Evolutionary conservation across 2,329 filamentous ascomycete species (phyloP).

Genomic region (Pseudogymnoascus sp.): DNA sequence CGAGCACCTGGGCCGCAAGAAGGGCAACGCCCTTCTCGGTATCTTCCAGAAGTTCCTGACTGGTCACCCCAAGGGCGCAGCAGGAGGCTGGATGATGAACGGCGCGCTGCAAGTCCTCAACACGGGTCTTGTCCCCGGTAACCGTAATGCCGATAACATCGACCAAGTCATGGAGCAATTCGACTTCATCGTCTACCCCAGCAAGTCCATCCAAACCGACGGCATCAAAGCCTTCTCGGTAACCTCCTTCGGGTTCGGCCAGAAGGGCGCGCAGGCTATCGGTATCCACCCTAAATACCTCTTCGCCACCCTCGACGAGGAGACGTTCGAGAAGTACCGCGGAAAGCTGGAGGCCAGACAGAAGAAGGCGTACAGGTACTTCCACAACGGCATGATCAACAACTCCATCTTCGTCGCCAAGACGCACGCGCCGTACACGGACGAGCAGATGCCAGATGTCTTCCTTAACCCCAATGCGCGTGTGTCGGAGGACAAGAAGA

Average conservation of each 20-base stretch:
- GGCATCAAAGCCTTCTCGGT: slow-evolving; percentile 98
- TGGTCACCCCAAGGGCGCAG: slow-evolving; percentile 97
- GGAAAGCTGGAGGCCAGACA: slow-evolving; percentile 85
- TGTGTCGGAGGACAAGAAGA: slow-evolving; percentile 79
- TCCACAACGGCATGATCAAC: slow-evolving; percentile 97
- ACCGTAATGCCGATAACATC: slow-evolving; percentile 96
- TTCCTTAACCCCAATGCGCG: slow-evolving; percentile 92
- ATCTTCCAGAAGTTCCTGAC: slow-evolving; percentile 99
- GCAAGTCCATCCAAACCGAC: slow-evolving; percentile 90
- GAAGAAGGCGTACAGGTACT: slow-evolving; percentile 98
- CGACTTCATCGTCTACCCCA: slow-evolving; percentile 96
- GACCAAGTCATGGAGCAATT: slow-evolving; percentile 96
- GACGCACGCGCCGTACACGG: slow-evolving; percentile 79
- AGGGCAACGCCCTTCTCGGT: slow-evolving; percentile 91
- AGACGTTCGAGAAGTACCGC: slow-evolving; percentile 74
- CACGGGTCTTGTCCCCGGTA: slow-evolving; percentile 86
- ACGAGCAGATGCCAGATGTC: slow-evolving; percentile 76
- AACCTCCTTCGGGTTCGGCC: slow-evolving; percentile 97
- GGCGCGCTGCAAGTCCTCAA: slow-evolving; percentile 94
- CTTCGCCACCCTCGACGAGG: slow-evolving; percentile 84
- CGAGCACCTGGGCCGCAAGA: slow-evolving; percentile 85
- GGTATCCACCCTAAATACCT: slow-evolving; percentile 96
- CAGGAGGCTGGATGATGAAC: slow-evolving; percentile 99
- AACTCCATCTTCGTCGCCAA: slow-evolving; percentile 97
- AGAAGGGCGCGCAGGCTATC: slow-evolving; percentile 96